phyloP scores from a whole-genome alignment of 495 filamentous ascomycete genomes.

The Amorphotheca resinae region DNA sequence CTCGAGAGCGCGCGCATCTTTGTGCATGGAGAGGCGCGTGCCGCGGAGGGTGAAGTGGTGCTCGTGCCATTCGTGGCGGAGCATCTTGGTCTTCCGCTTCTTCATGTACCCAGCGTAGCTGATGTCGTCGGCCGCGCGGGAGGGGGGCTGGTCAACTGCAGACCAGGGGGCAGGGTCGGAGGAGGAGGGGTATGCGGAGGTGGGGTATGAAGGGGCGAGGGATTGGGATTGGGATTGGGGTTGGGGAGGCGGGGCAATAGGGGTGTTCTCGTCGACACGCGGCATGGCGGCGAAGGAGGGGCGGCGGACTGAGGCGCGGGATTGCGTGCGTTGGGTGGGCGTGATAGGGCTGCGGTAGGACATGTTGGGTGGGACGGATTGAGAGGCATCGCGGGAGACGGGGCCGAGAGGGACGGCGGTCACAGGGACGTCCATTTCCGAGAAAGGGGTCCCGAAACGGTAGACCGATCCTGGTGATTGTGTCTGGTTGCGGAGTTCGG shows the following conservation, averaged over 20 bases:
- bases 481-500: slow-evolving; percentile 28
- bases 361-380: slow-evolving; percentile 93
- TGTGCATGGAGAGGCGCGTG: slow-evolving; percentile 73
- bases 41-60: slow-evolving; percentile 77
- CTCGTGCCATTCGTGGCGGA: slow-evolving; percentile 90
- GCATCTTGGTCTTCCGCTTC: slow-evolving; percentile 80
- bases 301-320: slow-evolving; percentile 40
- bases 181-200: slow-evolving; percentile 2
- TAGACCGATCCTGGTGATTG: slow-evolving; percentile 42
- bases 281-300: slow-evolving; percentile 45
- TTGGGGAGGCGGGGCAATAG: slow-evolving; percentile 16
- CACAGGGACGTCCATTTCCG: slow-evolving; percentile 81
- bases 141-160: slow-evolving; percentile 17
- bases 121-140: slow-evolving; percentile 32
- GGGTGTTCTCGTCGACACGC: slow-evolving; percentile 36
- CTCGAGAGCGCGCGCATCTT: slow-evolving; percentile 42
- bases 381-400: slow-evolving; percentile 57
- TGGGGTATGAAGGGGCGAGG: slow-evolving; percentile 3
- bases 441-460: slow-evolving; percentile 67
- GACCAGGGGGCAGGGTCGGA: slow-evolving; percentile 17
- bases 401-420: slow-evolving; percentile 59
- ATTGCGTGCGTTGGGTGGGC: slow-evolving; percentile 33
- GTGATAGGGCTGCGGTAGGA: slow-evolving; percentile 38
- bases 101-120: slow-evolving; percentile 80
- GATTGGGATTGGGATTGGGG: slow-evolving; percentile 1